These are phyloP conservation scores for Coniosporium tulheliwenetii DNA, from an alignment of 2,329 filamentous ascomycete species.

Conservation along the genomic window DNA sequence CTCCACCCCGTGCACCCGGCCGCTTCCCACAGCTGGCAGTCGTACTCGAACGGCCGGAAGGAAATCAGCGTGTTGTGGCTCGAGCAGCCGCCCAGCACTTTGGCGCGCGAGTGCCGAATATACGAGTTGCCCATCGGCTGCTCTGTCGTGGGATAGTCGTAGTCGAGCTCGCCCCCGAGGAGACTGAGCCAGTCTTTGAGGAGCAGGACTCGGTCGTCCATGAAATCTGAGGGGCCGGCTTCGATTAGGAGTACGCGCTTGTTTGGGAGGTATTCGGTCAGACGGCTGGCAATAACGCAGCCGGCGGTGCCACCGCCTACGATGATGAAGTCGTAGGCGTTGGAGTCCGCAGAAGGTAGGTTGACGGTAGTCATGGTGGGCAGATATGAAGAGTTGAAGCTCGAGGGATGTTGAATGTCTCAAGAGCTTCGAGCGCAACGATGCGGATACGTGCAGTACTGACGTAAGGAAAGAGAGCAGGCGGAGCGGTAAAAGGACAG, in stretches of 20 bases:
- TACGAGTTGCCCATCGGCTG: constrained; percentile 84
- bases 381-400: no score
- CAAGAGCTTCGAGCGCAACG: no score
- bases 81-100: constrained; percentile 83
- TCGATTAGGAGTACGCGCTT: constrained; percentile 74
- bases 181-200: constrained; percentile 77
- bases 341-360: constrained; percentile 46
- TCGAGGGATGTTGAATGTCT: no score
- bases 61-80: constrained; percentile 91
- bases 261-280: constrained; percentile 70
- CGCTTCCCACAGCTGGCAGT: constrained; percentile 69
- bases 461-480: no score
- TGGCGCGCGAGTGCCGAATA: constrained; percentile 83
- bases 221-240: constrained; percentile 77
- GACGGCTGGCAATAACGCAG: constrained; percentile 66
- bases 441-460: no score
- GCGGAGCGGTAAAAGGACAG: no score
- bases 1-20: constrained; percentile 74
- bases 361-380: constrained; percentile 50
- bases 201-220: constrained; percentile 73
- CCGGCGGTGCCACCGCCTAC: constrained; percentile 77
- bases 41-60: constrained; percentile 81
- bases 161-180: constrained; percentile 76
- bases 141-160: constrained; percentile 78
- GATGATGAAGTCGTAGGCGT: constrained; percentile 70